These are phyloP conservation scores for Phytophthora syringae DNA, from an alignment of 352 stramenopile genomes.

Conservation along the genomic window DNA sequence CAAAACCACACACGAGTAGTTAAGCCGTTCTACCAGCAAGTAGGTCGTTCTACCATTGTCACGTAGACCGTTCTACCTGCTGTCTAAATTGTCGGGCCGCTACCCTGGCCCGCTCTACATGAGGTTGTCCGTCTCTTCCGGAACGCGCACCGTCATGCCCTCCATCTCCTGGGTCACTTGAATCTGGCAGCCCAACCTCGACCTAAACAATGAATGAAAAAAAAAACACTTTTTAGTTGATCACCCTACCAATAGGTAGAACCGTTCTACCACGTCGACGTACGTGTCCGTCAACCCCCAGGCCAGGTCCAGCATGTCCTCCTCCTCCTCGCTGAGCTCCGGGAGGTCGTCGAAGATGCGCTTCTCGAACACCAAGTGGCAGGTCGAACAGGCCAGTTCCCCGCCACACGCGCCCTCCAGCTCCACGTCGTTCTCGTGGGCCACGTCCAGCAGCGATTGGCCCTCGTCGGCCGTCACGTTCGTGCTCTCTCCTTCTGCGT, in stretches of 20 bases:
- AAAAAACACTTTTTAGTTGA: background rate
- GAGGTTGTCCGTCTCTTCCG: conserved; percentile 90
- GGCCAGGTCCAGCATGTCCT: conserved; percentile 96
- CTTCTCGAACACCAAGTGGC: conserved; percentile 93
- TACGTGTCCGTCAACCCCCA: conserved; percentile 95
- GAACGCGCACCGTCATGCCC: conserved; percentile 86
- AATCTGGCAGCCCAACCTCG: conserved; percentile 92
- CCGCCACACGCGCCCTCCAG: conserved; percentile 94
- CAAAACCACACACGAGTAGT: background rate
- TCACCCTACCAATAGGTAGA: background rate
- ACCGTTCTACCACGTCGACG: conserved; percentile 24
- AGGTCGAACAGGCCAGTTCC: conserved; percentile 94
- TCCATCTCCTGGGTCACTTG: conserved; percentile 89
- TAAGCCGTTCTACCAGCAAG: background rate
- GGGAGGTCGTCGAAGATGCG: conserved; percentile 90
- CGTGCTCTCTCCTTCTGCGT: conserved; percentile 75
- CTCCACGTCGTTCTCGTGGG: conserved; percentile 94
- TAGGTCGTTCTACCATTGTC: conserved; percentile 10
- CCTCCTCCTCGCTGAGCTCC: conserved; percentile 92
- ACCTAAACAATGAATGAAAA: conserved; percentile 29
- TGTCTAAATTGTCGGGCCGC: conserved; percentile 22
- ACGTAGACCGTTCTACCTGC: conserved; percentile 8
- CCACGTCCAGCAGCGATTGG: conserved; percentile 89
- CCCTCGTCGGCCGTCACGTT: conserved; percentile 77
- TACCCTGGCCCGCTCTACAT: conserved; percentile 60